A percentile compares a stretch with the other conserved stretches of the same genome.
These are phyloP conservation scores for Hypomyces perniciosus DNA, from an alignment of 2,329 filamentous ascomycete genomes.

Conservation along the genomic window DNA sequence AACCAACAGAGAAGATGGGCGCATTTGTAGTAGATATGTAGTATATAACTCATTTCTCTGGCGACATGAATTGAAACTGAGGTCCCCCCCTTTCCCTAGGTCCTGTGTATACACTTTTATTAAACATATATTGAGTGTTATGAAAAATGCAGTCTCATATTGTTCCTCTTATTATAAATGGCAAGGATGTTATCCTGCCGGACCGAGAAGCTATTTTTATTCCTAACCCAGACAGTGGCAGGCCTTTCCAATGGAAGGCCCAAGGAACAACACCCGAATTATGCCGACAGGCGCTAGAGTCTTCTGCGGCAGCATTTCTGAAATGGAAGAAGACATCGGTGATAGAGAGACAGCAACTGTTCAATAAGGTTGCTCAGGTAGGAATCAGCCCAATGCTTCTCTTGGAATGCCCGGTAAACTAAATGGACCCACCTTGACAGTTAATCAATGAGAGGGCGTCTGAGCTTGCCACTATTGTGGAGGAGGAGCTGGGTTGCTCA, in stretches of 20 bases:
- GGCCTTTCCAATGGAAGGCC: conserved; percentile 2
- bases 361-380: conserved; percentile 3
- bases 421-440: background rate
- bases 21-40: no score
- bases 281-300: conserved; percentile 3
- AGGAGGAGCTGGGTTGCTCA: conserved; percentile 1
- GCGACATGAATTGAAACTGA: no score
- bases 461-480: conserved; percentile 1
- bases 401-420: background rate
- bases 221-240: conserved; percentile 3
- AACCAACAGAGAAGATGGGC: no score
- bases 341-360: conserved; percentile 1
- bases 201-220: background rate
- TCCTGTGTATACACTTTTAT: no score
- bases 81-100: no score
- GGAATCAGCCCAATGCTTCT: background rate
- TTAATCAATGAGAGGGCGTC: conserved; percentile 2
- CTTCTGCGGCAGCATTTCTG: background rate
- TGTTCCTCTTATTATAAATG: conserved; percentile 10
- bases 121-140: no score
- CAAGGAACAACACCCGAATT: conserved; percentile 5
- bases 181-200: conserved; percentile 1
- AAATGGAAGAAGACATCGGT: conserved; percentile 2
- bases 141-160: conserved; percentile 2
- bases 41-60: no score